Evolutionary conservation across 2,329 filamentous ascomycete species (phyloP), one percentile per base, ranked within the genome.

Genomic region (Alternaria burnsii): DNA sequence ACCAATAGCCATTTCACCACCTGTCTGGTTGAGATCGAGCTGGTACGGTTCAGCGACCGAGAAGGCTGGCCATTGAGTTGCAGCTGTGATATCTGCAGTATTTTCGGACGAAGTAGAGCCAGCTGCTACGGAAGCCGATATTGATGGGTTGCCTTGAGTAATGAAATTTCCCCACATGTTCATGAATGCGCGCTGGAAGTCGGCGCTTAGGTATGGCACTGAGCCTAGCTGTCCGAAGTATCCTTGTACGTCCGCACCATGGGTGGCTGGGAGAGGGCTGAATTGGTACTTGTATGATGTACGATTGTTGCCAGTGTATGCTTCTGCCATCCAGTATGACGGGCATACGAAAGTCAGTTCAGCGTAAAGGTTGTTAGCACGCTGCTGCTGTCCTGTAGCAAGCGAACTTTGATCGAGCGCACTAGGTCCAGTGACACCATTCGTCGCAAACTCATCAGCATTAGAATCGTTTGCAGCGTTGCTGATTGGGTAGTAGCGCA

Each of bases 311-410:
- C n/a, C 40, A 18, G 57, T 59, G 61, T 69, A 87, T 3, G 83
- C 84, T 36, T 82, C 77, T 2, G 82, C 81, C 56, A 87, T 74
- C 85, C 85, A 87, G 71, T 87, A 87, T 0, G 82, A 81, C 0
- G 85, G 82, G 68, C 86, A 88, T 43, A 84, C 78, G 61, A 87
- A 87, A 2, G 83, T 84, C 1, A 82, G 78, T 71, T 88, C 86
- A 42, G 82, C 84, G 62, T 83, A 84, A 48, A 88, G 82, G 67
- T 86, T 84, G 26, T 55, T 50, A 9, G 80, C 83, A 26, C 82
- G 80, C 66, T 88, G 85, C 62, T 87, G 85, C 67, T 86, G 84
- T 24, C 86, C 86, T 2, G 80, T 82, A 2, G 78, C 84, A 34
- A 80, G 79, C 30, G 78, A 76, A 20, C 82, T 84, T 41, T 84